Evolutionary conservation across 1,284 basidiomycete genomes (phyloP).

Genomic region (Boletus holoroseus): DNA sequence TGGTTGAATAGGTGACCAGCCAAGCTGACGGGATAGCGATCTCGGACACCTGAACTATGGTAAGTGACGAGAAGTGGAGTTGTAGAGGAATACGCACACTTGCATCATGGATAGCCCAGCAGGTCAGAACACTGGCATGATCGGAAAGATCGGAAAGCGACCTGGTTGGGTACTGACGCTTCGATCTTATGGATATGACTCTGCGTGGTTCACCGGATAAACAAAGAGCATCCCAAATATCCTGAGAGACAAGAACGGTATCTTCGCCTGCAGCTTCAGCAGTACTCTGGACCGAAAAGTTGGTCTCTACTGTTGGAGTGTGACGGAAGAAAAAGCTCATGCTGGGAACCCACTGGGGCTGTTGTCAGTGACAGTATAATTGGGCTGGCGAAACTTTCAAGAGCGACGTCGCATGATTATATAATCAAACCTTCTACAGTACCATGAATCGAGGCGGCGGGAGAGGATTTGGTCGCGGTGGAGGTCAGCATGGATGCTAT

Average conservation of each 20-base stretch:
- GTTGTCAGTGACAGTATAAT: not conserved
- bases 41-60: conserved; percentile 20
- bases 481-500: conserved; percentile 30
- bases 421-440: conserved; percentile 9
- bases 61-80: conserved; percentile 7
- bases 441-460: conserved; percentile 47
- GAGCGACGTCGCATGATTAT: conserved; percentile 5
- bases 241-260: conserved; percentile 28
- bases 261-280: conserved; percentile 10
- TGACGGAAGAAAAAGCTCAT: conserved; percentile 35
- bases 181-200: conserved; percentile 24
- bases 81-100: conserved; percentile 19
- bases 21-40: conserved; percentile 28
- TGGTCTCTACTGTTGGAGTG: conserved; percentile 19
- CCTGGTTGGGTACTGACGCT: conserved; percentile 15
- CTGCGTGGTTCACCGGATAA: conserved; percentile 14
- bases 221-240: conserved; percentile 33
- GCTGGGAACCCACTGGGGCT: too few relatives aligned
- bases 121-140: conserved; percentile 16
- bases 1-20: conserved; percentile 25
- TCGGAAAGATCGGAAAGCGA: conserved; percentile 8
- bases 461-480: conserved; percentile 44
- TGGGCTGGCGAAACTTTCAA: not conserved
- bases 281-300: conserved; percentile 20
- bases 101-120: conserved; percentile 28